phyloP scores from a whole-genome alignment of 208 protist genomes.

The Willaertia magna region DNA sequence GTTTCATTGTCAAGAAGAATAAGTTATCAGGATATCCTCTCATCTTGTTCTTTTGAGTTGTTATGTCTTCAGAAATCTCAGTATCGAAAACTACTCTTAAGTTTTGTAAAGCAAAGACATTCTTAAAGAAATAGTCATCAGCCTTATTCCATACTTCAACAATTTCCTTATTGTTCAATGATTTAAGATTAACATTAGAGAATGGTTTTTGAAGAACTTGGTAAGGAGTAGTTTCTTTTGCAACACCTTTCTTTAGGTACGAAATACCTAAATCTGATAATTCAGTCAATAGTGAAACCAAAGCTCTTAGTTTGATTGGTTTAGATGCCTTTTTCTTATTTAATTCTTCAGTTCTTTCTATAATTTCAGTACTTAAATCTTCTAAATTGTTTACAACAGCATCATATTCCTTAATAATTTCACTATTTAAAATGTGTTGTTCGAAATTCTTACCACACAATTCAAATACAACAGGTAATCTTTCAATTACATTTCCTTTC shows the following conservation, averaged over 20 bases:
- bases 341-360: neutral
- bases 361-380: neutral
- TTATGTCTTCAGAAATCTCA: neutral
- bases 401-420: neutral
- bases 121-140: conserved; percentile 6
- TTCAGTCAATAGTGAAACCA: neutral
- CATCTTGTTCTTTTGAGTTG: neutral
- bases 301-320: neutral
- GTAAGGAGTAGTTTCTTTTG: neutral
- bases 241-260: neutral
- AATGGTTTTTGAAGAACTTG: neutral
- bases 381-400: neutral
- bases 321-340: neutral
- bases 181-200: neutral
- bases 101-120: neutral
- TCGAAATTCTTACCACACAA: neutral
- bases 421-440: neutral
- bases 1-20: neutral
- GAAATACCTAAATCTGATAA: neutral
- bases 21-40: neutral
- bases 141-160: neutral
- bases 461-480: neutral
- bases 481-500: neutral
- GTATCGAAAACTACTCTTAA: neutral
- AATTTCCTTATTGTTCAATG: neutral